These are phyloP conservation scores for Phalaenopsis aphrodite DNA, from an alignment of 106 monocot genomes.

Conservation along the genomic window DNA sequence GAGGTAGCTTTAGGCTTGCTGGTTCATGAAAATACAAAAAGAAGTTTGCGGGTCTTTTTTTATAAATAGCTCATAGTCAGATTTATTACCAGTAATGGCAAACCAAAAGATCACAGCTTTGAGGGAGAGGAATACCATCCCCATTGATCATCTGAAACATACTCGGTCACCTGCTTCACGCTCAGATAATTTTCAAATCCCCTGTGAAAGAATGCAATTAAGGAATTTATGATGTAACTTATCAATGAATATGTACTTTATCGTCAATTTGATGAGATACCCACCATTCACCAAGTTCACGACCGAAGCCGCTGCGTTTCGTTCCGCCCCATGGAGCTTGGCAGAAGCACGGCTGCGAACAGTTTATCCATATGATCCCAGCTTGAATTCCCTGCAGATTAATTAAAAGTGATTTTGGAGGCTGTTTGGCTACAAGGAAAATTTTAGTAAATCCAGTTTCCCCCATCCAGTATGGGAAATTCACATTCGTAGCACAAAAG, in stretches of 20 bases:
- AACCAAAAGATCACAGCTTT: constrained; percentile 28
- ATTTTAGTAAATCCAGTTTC: too few relatives aligned
- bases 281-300: constrained; percentile 92
- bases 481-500: too few relatives aligned
- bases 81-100: too few relatives aligned
- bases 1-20: too few relatives aligned
- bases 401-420: too few relatives aligned
- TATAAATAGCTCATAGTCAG: too few relatives aligned
- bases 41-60: too few relatives aligned
- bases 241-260: too few relatives aligned
- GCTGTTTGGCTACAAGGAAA: too few relatives aligned
- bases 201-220: constrained; percentile 31
- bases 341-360: constrained; percentile 85
- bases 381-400: constrained; percentile 52
- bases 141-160: constrained; percentile 81
- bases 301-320: constrained; percentile 95
- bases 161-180: constrained; percentile 92
- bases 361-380: constrained; percentile 87
- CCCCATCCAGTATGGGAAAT: too few relatives aligned
- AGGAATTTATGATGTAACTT: too few relatives aligned
- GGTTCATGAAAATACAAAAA: too few relatives aligned
- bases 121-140: constrained; percentile 82
- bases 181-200: constrained; percentile 82
- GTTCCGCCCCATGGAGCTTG: constrained; percentile 99
- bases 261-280: neutral